These are phyloP conservation scores for Prillingera fragicola DNA, from an alignment of 1,284 basidiomycete genomes.

Conservation along the genomic window DNA sequence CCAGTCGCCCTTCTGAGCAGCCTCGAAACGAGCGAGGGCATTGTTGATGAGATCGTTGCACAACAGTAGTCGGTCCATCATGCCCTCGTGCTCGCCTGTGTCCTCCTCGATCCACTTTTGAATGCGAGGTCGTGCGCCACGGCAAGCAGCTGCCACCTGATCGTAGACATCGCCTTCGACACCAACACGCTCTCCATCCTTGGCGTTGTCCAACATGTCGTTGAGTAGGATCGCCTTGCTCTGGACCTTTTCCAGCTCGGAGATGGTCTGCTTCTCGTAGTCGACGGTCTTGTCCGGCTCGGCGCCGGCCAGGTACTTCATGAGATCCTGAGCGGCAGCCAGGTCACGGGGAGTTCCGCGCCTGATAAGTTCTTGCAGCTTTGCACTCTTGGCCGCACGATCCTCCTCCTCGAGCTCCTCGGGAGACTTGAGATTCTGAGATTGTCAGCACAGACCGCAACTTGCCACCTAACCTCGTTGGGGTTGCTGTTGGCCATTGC, in stretches of 20 bases:
- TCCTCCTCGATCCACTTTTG: slow-evolving; percentile 98
- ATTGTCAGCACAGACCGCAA: slow-evolving; percentile 2
- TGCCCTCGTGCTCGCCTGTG: slow-evolving; percentile 68
- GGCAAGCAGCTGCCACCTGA: slow-evolving; percentile 83
- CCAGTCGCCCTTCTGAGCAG: slow-evolving; percentile 85
- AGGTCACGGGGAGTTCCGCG: slow-evolving; percentile 93
- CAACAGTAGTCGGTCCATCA: slow-evolving; percentile 85
- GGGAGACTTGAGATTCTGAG: slow-evolving; percentile 83
- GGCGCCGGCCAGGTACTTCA: slow-evolving; percentile 92
- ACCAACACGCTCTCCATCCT: slow-evolving; percentile 70
- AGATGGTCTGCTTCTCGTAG: slow-evolving; percentile 80
- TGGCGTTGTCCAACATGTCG: slow-evolving; percentile 94
- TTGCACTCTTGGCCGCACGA: slow-evolving; percentile 77
- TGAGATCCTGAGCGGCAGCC: slow-evolving; percentile 91
- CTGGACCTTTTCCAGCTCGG: slow-evolving; percentile 91
- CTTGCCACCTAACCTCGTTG: slow-evolving; percentile 51
- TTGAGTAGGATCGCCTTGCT: slow-evolving; percentile 88
- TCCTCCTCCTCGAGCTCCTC: slow-evolving; percentile 97
- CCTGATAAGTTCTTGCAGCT: slow-evolving; percentile 95
- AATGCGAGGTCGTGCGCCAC: slow-evolving; percentile 81
- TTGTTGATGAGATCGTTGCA: slow-evolving; percentile 98
- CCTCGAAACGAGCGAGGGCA: slow-evolving; percentile 80
- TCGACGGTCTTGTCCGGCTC: slow-evolving; percentile 92
- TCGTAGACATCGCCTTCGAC: slow-evolving; percentile 87
- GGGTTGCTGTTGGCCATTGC: slow-evolving; percentile 51